A percentile compares a stretch with the other conserved stretches of the same genome.
Evolutionary conservation across 164 flowering plant genomes (phyloP).

Genomic region (Magnolia officinalis): DNA sequence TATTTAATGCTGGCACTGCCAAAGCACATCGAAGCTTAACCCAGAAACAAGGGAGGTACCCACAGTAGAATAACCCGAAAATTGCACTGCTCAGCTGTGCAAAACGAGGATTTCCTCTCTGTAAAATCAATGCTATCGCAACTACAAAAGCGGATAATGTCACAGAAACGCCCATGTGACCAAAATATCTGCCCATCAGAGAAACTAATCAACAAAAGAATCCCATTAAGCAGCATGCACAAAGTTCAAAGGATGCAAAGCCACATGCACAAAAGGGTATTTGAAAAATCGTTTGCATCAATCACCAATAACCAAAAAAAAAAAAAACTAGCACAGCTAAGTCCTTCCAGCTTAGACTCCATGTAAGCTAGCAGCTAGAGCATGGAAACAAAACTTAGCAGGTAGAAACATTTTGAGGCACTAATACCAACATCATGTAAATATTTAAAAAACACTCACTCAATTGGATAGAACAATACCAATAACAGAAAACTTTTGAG

Average conservation of each 20-base stretch:
- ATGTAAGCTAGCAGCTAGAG: not conserved
- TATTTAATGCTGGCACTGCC: slow-evolving; percentile 79
- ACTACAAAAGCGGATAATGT: slow-evolving; percentile 84
- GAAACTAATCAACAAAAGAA: slow-evolving; percentile 8
- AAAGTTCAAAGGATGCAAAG: not conserved
- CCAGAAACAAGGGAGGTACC: slow-evolving; percentile 99
- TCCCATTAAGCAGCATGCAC: not conserved
- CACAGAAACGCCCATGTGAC: slow-evolving; percentile 82
- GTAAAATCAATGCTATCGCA: slow-evolving; percentile 82
- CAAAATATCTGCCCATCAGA: slow-evolving; percentile 60
- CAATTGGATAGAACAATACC: too few relatives aligned
- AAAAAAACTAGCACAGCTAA: not conserved
- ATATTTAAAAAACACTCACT: not conserved
- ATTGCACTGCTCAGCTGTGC: slow-evolving; percentile 90
- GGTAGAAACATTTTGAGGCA: not conserved
- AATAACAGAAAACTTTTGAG: not conserved
- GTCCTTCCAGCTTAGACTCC: not conserved
- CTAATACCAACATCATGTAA: not conserved
- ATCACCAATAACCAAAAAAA: not conserved
- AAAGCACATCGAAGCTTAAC: slow-evolving; percentile 90
- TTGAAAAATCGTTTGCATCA: not conserved
- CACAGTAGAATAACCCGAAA: slow-evolving; percentile 93
- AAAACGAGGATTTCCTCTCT: slow-evolving; percentile 90
- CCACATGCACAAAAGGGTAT: not conserved
- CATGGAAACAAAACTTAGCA: not conserved